Conservation (phyloP, 2,329 filamentous ascomycete species). For the Trichoderma cornu-damae region DNA sequence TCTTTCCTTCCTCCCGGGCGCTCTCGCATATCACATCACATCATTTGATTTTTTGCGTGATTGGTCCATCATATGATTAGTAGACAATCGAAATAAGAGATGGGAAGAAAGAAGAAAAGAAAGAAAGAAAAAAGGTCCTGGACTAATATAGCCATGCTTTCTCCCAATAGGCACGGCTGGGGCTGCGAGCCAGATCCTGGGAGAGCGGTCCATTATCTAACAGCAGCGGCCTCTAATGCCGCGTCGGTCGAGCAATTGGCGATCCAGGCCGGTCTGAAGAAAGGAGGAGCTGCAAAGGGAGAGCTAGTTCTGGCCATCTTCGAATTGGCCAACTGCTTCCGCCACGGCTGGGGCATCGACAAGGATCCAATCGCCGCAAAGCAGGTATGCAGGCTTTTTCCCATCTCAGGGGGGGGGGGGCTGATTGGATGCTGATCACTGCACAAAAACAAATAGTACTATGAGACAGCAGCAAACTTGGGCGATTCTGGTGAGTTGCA, state of each 20-base stretch:
- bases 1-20: background rate
- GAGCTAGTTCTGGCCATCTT: conserved; percentile 96
- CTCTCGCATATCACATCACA: conserved; percentile 11
- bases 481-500: conserved; percentile 68
- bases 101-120: too few species aligned
- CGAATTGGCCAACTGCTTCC: conserved; percentile 87
- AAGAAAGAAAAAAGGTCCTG: background rate
- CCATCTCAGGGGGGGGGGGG: background rate
- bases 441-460: conserved; percentile 58
- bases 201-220: conserved; percentile 76
- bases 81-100: too few species aligned
- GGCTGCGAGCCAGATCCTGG: conserved; percentile 69
- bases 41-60: conserved; percentile 17
- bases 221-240: conserved; percentile 82
- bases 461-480: conserved; percentile 93
- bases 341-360: conserved; percentile 87
- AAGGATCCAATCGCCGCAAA: conserved; percentile 82
- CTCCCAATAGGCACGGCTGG: conserved; percentile 73
- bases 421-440: conserved; percentile 10
- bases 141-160: conserved; percentile 10
- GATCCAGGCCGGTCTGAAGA: conserved; percentile 80
- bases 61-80: conserved; percentile 13
- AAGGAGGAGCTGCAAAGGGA: conserved; percentile 90
- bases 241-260: conserved; percentile 82
- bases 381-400: conserved; percentile 49